Evolutionary conservation across 352 stramenopile species (phyloP).

Genomic region (Globisporangium lucens): DNA sequence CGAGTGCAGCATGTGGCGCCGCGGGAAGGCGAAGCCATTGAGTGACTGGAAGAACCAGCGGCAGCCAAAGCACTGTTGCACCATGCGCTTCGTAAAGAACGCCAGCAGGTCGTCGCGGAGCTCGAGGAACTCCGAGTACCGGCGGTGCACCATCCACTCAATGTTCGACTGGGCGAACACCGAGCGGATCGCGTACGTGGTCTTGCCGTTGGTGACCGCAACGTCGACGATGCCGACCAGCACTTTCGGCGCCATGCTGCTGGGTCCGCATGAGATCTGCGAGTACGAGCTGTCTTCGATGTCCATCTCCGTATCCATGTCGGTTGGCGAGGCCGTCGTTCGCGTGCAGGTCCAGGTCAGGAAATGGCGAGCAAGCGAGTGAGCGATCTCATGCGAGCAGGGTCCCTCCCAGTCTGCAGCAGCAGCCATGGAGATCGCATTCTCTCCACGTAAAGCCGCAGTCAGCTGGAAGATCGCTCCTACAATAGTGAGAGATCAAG

Average conservation of each 20-base stretch:
- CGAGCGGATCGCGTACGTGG: slow-evolving; percentile 44
- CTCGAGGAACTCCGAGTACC: slow-evolving; percentile 71
- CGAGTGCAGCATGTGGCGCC: slow-evolving; percentile 55
- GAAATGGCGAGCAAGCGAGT: background rate
- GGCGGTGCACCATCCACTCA: slow-evolving; percentile 60
- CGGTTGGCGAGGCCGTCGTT: background rate
- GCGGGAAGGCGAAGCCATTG: slow-evolving; percentile 54
- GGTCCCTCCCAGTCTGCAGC: no score
- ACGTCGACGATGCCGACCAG: slow-evolving; percentile 37
- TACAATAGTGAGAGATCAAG: background rate
- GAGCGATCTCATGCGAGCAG: background rate
- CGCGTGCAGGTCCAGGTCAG: background rate
- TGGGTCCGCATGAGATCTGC: slow-evolving; percentile 47
- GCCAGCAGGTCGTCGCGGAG: slow-evolving; percentile 46
- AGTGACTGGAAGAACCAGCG: slow-evolving; percentile 69
- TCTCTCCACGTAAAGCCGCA: background rate
- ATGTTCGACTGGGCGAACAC: slow-evolving; percentile 34
- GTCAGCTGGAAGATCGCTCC: background rate
- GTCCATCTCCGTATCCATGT: background rate
- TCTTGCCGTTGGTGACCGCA: slow-evolving; percentile 22
- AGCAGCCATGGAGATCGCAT: background rate
- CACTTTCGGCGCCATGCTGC: slow-evolving; percentile 49
- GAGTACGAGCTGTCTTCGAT: slow-evolving; percentile 30
- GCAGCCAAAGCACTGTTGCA: slow-evolving; percentile 72
- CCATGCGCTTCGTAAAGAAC: slow-evolving; percentile 39